Conservation (phyloP, 352 stramenopile species). For the Phytophthora parvispora region DNA sequence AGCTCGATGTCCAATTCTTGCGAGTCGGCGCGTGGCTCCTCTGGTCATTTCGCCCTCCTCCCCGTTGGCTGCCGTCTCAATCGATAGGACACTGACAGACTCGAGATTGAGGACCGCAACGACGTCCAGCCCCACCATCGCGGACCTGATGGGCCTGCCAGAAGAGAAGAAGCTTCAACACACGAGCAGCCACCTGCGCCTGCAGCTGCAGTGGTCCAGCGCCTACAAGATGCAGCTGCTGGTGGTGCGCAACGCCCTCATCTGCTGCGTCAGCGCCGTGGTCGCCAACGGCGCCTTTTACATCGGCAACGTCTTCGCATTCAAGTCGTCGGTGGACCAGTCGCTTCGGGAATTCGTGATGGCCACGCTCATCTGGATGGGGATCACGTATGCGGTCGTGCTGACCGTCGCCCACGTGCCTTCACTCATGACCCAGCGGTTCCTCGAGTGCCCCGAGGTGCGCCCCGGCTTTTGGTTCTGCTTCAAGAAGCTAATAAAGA, state of each 20-base stretch:
- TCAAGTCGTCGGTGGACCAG: conserved; percentile 31
- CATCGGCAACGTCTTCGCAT: conserved; percentile 35
- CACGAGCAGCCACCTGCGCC: conserved; percentile 20
- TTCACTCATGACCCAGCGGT: conserved; percentile 20
- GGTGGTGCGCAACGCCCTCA: conserved; percentile 30
- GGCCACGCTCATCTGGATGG: conserved; percentile 38
- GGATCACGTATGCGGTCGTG: conserved; percentile 22
- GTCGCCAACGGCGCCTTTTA: conserved; percentile 39
- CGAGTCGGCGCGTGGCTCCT: conserved; percentile 18
- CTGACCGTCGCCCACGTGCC: conserved; percentile 23
- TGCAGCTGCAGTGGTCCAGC: conserved; percentile 18
- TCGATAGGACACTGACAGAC: background rate
- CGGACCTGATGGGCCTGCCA: background rate
- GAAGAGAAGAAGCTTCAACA: conserved; percentile 10
- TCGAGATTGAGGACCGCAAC: background rate
- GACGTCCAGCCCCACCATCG: conserved; percentile 9
- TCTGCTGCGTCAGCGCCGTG: conserved; percentile 25
- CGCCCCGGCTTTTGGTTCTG: conserved; percentile 24
- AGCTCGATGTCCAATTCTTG: background rate
- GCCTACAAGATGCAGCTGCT: conserved; percentile 17
- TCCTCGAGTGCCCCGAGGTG: conserved; percentile 8
- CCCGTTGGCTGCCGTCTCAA: background rate
- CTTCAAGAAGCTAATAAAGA: conserved; percentile 23
- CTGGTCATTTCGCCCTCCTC: background rate
- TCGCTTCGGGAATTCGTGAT: conserved; percentile 35